Conservation (phyloP, 2,329 filamentous ascomycete genomes). For the Fusarium miscanthi region DNA sequence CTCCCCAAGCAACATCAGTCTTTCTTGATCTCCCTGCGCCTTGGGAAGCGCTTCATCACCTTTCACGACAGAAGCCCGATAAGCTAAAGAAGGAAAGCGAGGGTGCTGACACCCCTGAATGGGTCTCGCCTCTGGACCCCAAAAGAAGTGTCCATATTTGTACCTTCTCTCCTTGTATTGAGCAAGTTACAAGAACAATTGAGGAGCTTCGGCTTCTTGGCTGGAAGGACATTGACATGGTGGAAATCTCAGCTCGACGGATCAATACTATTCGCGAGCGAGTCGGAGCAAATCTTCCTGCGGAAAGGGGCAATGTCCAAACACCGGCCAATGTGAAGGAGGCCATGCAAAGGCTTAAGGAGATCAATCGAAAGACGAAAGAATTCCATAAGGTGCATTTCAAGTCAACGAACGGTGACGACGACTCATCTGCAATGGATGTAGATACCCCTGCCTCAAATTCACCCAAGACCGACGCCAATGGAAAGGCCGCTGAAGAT, state of each 20-base stretch:
- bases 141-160: slow-evolving; percentile 81
- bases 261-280: slow-evolving; percentile 86
- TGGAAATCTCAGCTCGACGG: slow-evolving; percentile 83
- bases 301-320: slow-evolving; percentile 77
- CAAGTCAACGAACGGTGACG: slow-evolving; percentile 29
- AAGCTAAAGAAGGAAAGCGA: slow-evolving; percentile 41
- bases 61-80: slow-evolving; percentile 64
- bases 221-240: slow-evolving; percentile 94
- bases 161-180: slow-evolving; percentile 96
- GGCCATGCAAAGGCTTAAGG: slow-evolving; percentile 76
- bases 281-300: slow-evolving; percentile 72
- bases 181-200: slow-evolving; percentile 91
- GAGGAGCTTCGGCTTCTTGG: slow-evolving; percentile 81
- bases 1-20: slow-evolving; percentile 74
- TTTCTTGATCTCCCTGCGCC: slow-evolving; percentile 86
- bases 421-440: slow-evolving; percentile 56
- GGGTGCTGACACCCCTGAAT: slow-evolving; percentile 47
- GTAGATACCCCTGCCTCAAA: slow-evolving; percentile 48
- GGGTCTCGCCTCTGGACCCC: slow-evolving; percentile 75
- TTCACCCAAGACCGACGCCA: slow-evolving; percentile 41
- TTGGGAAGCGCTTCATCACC: slow-evolving; percentile 81
- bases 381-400: slow-evolving; percentile 66
- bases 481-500: slow-evolving; percentile 39
- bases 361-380: slow-evolving; percentile 76
- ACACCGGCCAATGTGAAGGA: slow-evolving; percentile 81